Evolutionary conservation across 2,329 filamentous ascomycete species (phyloP), one percentile per base, ranked within the genome.

Genomic region (Colletotrichum sp.): DNA sequence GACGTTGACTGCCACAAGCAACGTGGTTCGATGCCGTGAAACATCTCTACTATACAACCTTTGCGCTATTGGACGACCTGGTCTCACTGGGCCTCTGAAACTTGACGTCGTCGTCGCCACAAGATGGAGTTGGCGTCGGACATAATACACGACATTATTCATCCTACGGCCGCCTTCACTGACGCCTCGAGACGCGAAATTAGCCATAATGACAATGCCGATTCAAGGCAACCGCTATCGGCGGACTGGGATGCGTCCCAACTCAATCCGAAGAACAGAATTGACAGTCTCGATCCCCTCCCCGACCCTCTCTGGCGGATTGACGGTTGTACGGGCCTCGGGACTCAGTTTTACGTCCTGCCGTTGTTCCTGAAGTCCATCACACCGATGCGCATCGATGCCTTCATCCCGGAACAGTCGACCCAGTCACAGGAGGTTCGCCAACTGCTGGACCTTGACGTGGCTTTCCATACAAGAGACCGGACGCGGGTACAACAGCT

Each of bases 201-300:
- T 18, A 28, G 32, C 34, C 55, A 64, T 21, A 28, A 32, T 44
- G 65, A 60, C 66, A 24, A 30, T 52, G 57, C 36, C 64, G 36
- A 55, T 28, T 16, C 64, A 64, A 10, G 34, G 9, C 39, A 68
- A 70, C 72, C 49, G 15, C 57, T 21, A 16, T 28, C 70, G 21
- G 64, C 62, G 34, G 66, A 79, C 16, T 92, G 91, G 91, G 80
- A 82, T 15, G 76, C 81, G 5, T 92, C 90, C 7, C 82, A 85
- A 55, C 84, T 92, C 57, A 93, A 93, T 77, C 91, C 91, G 9
- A 91, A 90, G 81, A 92, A 92, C 79, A 87, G 91, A 75, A 89
- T 92, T 80, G 87, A 92, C 80, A 91, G 89, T 77, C 87, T 93
- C 18, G 86, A 85, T 4, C 81, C 84, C 9, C 86, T 87, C 3